Conservation (phyloP, 495 filamentous ascomycete species). For the Friedmanniomyces endolithicus region DNA sequence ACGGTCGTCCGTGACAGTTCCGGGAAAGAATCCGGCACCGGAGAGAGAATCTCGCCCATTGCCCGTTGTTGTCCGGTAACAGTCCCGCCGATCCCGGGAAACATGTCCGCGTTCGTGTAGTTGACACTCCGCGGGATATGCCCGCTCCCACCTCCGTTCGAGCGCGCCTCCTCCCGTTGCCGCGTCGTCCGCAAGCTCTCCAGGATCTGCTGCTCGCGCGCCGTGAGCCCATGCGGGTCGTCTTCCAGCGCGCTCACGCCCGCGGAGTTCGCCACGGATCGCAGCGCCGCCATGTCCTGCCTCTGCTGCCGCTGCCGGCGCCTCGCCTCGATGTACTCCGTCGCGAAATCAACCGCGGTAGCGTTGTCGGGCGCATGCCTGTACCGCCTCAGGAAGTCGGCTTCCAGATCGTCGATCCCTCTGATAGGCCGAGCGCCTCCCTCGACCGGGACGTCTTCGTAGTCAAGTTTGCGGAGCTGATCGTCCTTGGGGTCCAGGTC, state of each 20-base stretch:
- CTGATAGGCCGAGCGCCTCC: slow-evolving; percentile 20
- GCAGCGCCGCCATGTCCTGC: slow-evolving; percentile 9
- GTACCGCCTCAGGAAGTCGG: slow-evolving; percentile 29
- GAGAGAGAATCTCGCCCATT: slow-evolving; percentile 6
- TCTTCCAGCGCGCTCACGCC: slow-evolving; percentile 18
- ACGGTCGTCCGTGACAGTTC: slow-evolving; percentile 11
- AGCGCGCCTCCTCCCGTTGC: slow-evolving; percentile 27
- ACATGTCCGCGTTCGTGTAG: slow-evolving; percentile 33
- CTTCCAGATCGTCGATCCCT: slow-evolving; percentile 27
- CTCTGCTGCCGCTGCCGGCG: slow-evolving; percentile 22
- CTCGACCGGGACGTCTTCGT: slow-evolving; percentile 33
- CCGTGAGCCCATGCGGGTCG: slow-evolving; percentile 41
- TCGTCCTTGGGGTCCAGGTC: slow-evolving; percentile 46
- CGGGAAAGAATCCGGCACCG: slow-evolving; percentile 13
- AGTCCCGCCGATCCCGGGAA: neutral
- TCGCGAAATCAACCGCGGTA: slow-evolving; percentile 29
- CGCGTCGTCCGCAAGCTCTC: slow-evolving; percentile 40
- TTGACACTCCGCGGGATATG: slow-evolving; percentile 30
- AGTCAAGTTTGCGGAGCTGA: slow-evolving; percentile 32
- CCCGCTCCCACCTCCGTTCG: neutral
- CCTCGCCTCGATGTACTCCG: slow-evolving; percentile 33
- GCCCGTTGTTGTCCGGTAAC: slow-evolving; percentile 5
- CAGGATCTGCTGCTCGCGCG: slow-evolving; percentile 46
- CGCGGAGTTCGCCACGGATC: slow-evolving; percentile 15
- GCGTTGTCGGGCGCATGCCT: slow-evolving; percentile 28